These are phyloP conservation scores for Erysimum cheiranthoides DNA, from an alignment of 345 rosid genomes.

Conservation along the genomic window DNA sequence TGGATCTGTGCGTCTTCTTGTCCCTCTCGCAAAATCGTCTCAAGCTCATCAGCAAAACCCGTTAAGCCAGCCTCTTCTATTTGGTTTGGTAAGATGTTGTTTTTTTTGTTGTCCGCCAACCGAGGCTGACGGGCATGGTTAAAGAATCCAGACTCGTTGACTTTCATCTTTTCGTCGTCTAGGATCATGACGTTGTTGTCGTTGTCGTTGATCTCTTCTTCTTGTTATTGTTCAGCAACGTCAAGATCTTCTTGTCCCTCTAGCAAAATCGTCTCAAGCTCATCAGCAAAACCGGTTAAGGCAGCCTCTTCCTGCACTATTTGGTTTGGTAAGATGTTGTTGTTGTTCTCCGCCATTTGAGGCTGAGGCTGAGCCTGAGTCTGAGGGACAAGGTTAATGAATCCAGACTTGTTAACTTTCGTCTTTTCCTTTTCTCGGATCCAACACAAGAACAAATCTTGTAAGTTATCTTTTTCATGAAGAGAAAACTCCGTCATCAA, in stretches of 20 bases:
- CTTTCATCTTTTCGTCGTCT: background rate
- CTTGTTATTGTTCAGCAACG: background rate
- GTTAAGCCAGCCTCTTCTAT: background rate
- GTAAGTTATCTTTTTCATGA: background rate
- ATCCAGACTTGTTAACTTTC: background rate
- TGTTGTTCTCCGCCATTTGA: background rate
- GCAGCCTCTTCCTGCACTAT: background rate
- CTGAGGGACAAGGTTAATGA: background rate
- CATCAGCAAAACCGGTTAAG: background rate
- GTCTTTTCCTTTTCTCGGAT: background rate
- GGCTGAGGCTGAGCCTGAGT: constrained; percentile 1
- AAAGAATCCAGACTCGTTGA: background rate
- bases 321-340: background rate
- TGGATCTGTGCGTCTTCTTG: background rate
- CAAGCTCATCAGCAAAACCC: background rate
- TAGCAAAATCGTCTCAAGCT: background rate
- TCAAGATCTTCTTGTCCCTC: background rate
- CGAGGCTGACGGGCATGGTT: background rate
- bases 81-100: background rate
- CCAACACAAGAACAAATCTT: constrained; percentile 14
- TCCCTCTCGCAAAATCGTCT: background rate
- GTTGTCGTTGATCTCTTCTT: background rate
- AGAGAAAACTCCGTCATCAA: constrained; percentile 2
- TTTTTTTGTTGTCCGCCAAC: background rate
- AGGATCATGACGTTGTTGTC: too few relatives aligned